phyloP scores from a whole-genome alignment of 164 flowering plant species.

The Aristolochia fimbriata region DNA sequence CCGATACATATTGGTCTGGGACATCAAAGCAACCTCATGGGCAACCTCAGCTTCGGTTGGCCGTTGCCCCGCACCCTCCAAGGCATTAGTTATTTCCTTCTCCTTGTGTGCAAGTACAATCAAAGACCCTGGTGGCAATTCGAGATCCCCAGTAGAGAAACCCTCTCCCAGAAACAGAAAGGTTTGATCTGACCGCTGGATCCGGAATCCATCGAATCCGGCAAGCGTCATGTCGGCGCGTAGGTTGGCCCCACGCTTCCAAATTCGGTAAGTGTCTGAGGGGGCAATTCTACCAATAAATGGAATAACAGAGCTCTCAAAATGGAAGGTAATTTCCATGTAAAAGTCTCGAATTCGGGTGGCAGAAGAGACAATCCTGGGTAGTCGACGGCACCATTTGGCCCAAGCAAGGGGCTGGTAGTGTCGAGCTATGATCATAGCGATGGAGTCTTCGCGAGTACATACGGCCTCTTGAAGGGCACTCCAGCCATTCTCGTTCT shows the following conservation, averaged over 20 bases:
- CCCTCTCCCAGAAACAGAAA: constrained; percentile 95
- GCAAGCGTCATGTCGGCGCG: constrained; percentile 99
- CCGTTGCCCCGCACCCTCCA: constrained; percentile 90
- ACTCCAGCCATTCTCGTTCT: constrained; percentile 96
- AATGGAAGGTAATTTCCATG: constrained; percentile 97
- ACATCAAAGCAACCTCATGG: constrained; percentile 94
- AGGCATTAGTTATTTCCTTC: constrained; percentile 89
- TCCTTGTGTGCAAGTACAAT: constrained; percentile 94
- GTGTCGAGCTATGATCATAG: constrained; percentile 89
- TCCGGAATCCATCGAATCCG: constrained; percentile 95
- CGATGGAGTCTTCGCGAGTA: constrained; percentile 80
- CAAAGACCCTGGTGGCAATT: constrained; percentile 72
- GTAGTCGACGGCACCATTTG: constrained; percentile 96
- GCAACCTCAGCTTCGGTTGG: constrained; percentile 97
- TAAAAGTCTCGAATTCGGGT: constrained; percentile 85
- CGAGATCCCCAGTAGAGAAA: constrained; percentile 42
- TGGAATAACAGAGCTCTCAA: constrained; percentile 97
- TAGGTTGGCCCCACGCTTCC: constrained; percentile 95
- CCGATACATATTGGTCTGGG: constrained; percentile 98
- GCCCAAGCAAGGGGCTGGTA: constrained; percentile 99
- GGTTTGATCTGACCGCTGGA: constrained; percentile 94
- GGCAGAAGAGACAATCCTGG: constrained; percentile 77
- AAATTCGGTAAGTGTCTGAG: constrained; percentile 91
- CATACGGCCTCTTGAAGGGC: constrained; percentile 98
- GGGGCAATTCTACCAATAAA: constrained; percentile 97